Base-by-base conservation (phyloP, 108 stramenopile species). In the Skeletonema potamos region DNA sequence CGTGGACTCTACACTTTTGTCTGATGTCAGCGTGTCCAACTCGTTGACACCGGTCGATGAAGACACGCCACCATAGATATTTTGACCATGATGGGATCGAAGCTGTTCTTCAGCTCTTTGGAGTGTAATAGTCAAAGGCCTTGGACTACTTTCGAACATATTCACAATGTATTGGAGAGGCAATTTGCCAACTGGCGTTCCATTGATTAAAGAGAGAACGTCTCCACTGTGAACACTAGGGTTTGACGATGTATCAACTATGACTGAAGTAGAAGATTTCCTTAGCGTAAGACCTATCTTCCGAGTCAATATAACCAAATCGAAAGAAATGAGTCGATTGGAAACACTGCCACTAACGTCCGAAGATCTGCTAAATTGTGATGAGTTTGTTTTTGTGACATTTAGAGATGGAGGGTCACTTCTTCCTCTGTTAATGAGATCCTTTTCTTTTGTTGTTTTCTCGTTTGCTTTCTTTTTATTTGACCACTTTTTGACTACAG, bases 51-150 rank as follows among this genome's bases (percentile, higher is more conserved):
- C 55, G n/a, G 55, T 57, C 54, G 56, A 64, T n/a, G 51, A 54
- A 64, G 55, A 51, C 18, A 51, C n/a, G 48, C 48, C 48, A 51
- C 48, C 22, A 24, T 51, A 51, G 22, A 51, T 51, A 51, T 9
- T 22, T 24, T 22, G 48, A n/a, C 22, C 8, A 20, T n/a, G 22
- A 24, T 51, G 17, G 48, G 48, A 4, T 24, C 9, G 22, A n/a
- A 22, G 48, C 6, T 51, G 48, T 22, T 41, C 48, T 33, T 54
- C 39, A 13, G 22, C 18, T 51, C 62, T 70, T 29, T 44, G 26
- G 22, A 91, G 85, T 18, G 61, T 65, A 6, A 88, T 41, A 8
- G 62, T 84, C 18, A 85, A 60, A 55, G 90, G 90, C 54, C 90
- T 46, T 18, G 67, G 71, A 9, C 64, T 41, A 15, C 34, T 70